These are phyloP conservation scores for Chrysanthemum makinoi DNA, from an alignment of 129 eudicot species.

Conservation along the genomic window DNA sequence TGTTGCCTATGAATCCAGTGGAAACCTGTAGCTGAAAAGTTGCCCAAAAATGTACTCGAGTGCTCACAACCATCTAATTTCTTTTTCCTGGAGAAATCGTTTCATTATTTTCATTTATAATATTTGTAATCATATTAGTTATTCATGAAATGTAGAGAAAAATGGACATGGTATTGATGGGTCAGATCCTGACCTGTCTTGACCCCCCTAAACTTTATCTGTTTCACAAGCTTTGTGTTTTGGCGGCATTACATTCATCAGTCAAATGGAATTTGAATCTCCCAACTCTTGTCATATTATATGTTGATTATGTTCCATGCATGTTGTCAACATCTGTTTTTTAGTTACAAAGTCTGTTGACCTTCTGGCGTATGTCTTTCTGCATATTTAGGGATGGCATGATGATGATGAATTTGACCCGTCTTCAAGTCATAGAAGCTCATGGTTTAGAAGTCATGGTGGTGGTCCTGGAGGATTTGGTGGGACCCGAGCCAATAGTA, in stretches of 20 bases:
- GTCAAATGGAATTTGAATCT: not conserved
- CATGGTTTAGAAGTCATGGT: constrained; percentile 47
- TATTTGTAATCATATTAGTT: constrained; percentile 2
- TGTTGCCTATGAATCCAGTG: not conserved
- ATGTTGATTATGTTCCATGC: no score
- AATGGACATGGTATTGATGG: not conserved
- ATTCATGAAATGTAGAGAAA: not conserved
- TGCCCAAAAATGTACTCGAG: not conserved
- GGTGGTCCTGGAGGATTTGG: constrained; percentile 34
- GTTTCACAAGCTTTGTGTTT: not conserved
- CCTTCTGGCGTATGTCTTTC: constrained; percentile 1
- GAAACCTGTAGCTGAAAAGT: not conserved
- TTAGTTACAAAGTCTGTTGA: not conserved
- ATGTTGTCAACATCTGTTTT: no score
- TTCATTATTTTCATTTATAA: not conserved
- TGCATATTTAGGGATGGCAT: constrained; percentile 42
- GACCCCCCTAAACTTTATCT: not conserved
- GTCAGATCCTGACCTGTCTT: no score
- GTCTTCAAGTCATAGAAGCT: constrained; percentile 47
- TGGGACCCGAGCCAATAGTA: constrained; percentile 29
- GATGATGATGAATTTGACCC: constrained; percentile 46
- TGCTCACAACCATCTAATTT: not conserved
- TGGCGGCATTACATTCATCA: not conserved
- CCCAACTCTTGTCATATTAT: no score
- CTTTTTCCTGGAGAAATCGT: not conserved